phyloP scores from a whole-genome alignment of 1,139 yeast species.

The Suhomyces terraborum region DNA sequence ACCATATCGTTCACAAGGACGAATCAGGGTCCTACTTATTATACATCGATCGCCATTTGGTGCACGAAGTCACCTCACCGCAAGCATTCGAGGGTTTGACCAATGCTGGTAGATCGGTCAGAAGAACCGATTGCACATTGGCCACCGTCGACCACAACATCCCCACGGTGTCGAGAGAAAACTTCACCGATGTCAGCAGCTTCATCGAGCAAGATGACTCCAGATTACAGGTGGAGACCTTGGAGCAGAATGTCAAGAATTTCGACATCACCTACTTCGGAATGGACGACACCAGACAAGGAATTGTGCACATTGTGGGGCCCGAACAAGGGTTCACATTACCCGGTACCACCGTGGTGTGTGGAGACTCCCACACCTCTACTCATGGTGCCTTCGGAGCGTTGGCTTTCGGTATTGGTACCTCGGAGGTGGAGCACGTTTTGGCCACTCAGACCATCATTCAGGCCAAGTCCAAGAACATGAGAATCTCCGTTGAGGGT shows the following conservation, averaged over 20 bases:
- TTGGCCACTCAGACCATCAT: slow-evolving; percentile 95
- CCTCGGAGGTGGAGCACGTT: slow-evolving; percentile 98
- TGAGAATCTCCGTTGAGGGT: slow-evolving; percentile 87
- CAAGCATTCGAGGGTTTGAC: slow-evolving; percentile 96
- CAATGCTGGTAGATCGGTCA: slow-evolving; percentile 82
- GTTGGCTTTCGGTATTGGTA: slow-evolving; percentile 98
- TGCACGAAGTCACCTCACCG: slow-evolving; percentile 97
- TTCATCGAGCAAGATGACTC: slow-evolving; percentile 92
- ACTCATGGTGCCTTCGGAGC: slow-evolving; percentile 99
- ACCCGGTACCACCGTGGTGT: slow-evolving; percentile 97
- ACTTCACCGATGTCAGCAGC: slow-evolving; percentile 71
- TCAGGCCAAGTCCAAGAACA: slow-evolving; percentile 92
- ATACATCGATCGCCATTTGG: slow-evolving; percentile 93
- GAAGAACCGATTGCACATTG: slow-evolving; percentile 92
- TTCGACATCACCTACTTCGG: slow-evolving; percentile 92
- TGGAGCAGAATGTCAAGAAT: slow-evolving; percentile 88
- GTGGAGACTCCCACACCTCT: slow-evolving; percentile 98
- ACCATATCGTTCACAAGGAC: slow-evolving; percentile 88
- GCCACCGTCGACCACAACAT: slow-evolving; percentile 98
- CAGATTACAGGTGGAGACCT: slow-evolving; percentile 84
- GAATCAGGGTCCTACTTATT: slow-evolving; percentile 83
- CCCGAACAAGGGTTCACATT: slow-evolving; percentile 98
- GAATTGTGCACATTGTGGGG: slow-evolving; percentile 96
- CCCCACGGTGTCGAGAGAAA: slow-evolving; percentile 82
- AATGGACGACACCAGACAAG: slow-evolving; percentile 91